A percentile compares a stretch with the other conserved stretches of the same genome.
These are phyloP conservation scores for Ballota nigra DNA, from an alignment of 257 asterid genomes.

Conservation along the genomic window DNA sequence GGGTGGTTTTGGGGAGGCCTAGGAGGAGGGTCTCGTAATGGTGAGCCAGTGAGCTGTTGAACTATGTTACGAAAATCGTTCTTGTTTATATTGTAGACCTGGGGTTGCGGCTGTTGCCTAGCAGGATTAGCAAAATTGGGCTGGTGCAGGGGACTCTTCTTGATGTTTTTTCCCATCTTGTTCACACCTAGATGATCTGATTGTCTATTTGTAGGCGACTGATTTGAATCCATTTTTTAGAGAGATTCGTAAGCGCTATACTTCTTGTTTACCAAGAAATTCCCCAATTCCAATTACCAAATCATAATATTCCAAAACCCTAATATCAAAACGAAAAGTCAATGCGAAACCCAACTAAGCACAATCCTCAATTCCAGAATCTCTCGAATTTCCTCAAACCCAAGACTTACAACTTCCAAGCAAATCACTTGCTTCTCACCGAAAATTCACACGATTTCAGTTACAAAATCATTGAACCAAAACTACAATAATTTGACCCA, in stretches of 20 bases:
- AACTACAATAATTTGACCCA: neutral
- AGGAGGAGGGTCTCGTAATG: conserved; percentile 54
- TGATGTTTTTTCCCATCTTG: conserved; percentile 79
- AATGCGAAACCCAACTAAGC: neutral
- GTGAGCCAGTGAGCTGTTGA: conserved; percentile 89
- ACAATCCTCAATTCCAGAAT: conserved; percentile 3
- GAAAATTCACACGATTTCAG: neutral
- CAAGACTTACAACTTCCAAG: neutral
- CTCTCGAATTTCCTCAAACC: neutral
- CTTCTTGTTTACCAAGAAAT: neutral
- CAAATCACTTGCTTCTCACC: neutral
- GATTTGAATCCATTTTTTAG: conserved; percentile 63
- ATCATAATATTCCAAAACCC: conserved; percentile 10
- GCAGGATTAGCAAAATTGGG: conserved; percentile 56
- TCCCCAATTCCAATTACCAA: conserved; percentile 10
- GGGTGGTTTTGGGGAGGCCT: conserved; percentile 69
- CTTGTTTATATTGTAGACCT: conserved; percentile 87
- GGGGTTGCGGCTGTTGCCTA: conserved; percentile 88
- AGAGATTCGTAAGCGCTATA: neutral
- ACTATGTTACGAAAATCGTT: conserved; percentile 83
- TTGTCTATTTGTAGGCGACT: conserved; percentile 44
- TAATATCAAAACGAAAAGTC: neutral
- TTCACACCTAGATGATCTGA: conserved; percentile 73
- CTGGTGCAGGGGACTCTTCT: conserved; percentile 85
- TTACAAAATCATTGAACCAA: neutral